A percentile compares a stretch with the other conserved stretches of the same genome.
Conservation (phyloP, 2,329 filamentous ascomycete species). For the Fusarium stilboides region DNA sequence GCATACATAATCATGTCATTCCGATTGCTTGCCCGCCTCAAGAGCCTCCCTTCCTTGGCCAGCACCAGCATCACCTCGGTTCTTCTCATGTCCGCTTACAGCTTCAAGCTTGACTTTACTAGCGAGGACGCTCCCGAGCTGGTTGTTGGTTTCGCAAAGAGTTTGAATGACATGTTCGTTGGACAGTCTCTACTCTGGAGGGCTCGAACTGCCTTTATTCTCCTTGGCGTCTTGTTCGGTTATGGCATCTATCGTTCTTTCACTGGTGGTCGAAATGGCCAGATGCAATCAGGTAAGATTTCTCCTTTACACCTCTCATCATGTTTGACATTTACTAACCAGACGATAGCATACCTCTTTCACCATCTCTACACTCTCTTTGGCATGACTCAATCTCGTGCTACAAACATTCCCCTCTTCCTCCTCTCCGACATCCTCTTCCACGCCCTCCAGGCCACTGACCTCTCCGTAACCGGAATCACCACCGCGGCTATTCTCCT, state of each 20-base stretch:
- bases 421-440: constrained; percentile 78
- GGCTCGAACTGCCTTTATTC: constrained; percentile 66
- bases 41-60: constrained; percentile 59
- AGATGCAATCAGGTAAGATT: constrained; percentile 51
- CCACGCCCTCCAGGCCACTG: constrained; percentile 62
- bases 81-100: constrained; percentile 71
- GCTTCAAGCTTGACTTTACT: constrained; percentile 93
- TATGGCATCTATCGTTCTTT: constrained; percentile 60
- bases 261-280: constrained; percentile 46
- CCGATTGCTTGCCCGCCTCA: constrained; percentile 61
- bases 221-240: constrained; percentile 58
- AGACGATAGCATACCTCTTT: constrained; percentile 60
- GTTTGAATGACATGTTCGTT: constrained; percentile 59
- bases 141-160: constrained; percentile 64
- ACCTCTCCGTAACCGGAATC: constrained; percentile 70
- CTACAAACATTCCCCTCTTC: constrained; percentile 88
- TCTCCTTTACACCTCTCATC: not conserved
- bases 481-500: constrained; percentile 81
- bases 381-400: constrained; percentile 87
- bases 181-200: constrained; percentile 63
- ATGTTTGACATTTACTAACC: constrained; percentile 18
- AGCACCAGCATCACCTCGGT: constrained; percentile 59
- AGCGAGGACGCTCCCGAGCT: constrained; percentile 90
- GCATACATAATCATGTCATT: constrained; percentile 76
- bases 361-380: constrained; percentile 84